Conservation (phyloP, 345 rosid genomes). For the sweet orange (Citrus sinensis) region DNA sequence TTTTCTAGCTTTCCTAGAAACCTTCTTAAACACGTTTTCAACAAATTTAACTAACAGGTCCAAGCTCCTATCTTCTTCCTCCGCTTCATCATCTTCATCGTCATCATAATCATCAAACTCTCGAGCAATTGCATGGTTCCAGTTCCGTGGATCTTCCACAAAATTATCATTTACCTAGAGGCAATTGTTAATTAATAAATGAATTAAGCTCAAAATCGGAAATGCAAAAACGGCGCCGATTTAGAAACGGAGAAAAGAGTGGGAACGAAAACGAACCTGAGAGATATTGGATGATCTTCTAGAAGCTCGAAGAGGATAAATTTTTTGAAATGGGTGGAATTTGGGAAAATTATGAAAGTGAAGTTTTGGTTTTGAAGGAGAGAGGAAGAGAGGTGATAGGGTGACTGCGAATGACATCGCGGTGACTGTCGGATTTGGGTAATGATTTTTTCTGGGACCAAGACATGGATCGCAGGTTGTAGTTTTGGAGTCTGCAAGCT, state of each 20-base stretch:
- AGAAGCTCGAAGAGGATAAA: conserved; percentile 24
- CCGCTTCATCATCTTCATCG: conserved; percentile 54
- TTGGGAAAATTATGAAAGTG: not conserved
- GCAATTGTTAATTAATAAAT: not conserved
- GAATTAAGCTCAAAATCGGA: not conserved
- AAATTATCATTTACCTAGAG: conserved; percentile 34
- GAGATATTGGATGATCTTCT: conserved; percentile 18
- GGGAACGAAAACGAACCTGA: not conserved
- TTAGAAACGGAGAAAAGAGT: not conserved
- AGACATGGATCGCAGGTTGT: not conserved
- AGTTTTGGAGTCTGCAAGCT: not conserved
- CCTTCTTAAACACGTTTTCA: conserved; percentile 63
- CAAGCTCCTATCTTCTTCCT: conserved; percentile 81
- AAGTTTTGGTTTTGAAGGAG: not conserved
- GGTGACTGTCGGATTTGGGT: conserved; percentile 6
- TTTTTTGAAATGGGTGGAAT: conserved; percentile 8
- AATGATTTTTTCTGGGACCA: not conserved
- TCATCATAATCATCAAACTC: conserved; percentile 42
- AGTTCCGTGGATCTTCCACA: conserved; percentile 49
- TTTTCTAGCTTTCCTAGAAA: conserved; percentile 72
- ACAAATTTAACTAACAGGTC: conserved; percentile 72
- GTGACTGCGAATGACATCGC: conserved; percentile 28
- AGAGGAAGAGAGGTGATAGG: conserved; percentile 12
- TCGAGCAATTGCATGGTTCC: conserved; percentile 66
- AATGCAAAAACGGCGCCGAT: not conserved